These are phyloP conservation scores for Myriosclerotinia duriaeana DNA, from an alignment of 2,329 filamentous ascomycete genomes.

Conservation along the genomic window DNA sequence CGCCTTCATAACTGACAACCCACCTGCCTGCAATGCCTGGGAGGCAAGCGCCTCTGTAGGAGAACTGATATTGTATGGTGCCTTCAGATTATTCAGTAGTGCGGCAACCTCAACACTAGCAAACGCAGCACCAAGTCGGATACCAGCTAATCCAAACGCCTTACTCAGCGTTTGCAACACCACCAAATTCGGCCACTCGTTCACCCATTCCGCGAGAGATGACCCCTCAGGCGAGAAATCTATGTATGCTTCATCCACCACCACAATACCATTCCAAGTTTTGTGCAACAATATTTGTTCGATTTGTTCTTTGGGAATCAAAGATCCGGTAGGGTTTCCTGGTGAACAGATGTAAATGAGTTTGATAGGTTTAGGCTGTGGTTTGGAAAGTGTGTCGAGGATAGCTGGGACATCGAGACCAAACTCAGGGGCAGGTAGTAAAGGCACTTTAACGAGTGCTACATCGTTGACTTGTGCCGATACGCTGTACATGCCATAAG, in stretches of 20 bases:
- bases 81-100: conserved; percentile 88
- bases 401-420: conserved; percentile 71
- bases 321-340: conserved; percentile 85
- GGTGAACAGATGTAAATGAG: conserved; percentile 91
- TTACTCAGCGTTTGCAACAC: conserved; percentile 99
- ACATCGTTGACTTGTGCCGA: conserved; percentile 94
- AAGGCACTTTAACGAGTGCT: conserved; percentile 78
- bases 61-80: conserved; percentile 91
- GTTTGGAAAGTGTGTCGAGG: conserved; percentile 58
- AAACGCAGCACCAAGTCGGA: conserved; percentile 85
- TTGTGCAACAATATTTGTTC: conserved; percentile 74
- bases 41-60: conserved; percentile 80
- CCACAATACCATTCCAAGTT: conserved; percentile 91
- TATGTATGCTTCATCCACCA: conserved; percentile 94
- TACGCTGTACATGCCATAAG: conserved; percentile 97
- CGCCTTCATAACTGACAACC: conserved; percentile 69
- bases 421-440: conserved; percentile 71
- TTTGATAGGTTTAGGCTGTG: conserved; percentile 68
- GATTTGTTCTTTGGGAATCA: conserved; percentile 75
- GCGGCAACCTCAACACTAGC: conserved; percentile 69
- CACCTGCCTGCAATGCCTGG: conserved; percentile 65
- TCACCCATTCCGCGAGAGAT: conserved; percentile 87
- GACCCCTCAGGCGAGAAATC: conserved; percentile 81
- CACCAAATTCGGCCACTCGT: conserved; percentile 90
- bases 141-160: conserved; percentile 92